These are phyloP conservation scores for Wallacemonas rigidus DNA, from an alignment of 208 protist species.

Conservation along the genomic window DNA sequence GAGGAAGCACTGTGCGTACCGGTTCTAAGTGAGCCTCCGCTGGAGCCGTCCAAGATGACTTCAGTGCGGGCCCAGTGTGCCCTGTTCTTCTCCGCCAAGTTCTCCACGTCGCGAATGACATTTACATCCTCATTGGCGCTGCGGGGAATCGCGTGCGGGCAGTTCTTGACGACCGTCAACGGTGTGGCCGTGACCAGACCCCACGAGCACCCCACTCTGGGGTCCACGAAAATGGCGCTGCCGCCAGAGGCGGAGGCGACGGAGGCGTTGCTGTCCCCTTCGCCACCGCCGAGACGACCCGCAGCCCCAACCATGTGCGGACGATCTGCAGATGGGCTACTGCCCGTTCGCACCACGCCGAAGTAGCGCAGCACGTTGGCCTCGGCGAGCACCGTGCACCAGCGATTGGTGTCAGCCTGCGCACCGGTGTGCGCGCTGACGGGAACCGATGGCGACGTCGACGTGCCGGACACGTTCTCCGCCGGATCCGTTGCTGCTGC, in stretches of 20 bases:
- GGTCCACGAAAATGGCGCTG: neutral
- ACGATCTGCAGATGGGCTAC: neutral
- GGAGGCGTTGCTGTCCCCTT: neutral
- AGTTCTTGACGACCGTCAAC: neutral
- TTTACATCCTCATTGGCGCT: neutral
- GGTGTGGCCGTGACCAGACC: slow-evolving; percentile 6
- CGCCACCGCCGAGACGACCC: neutral
- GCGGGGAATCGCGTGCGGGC: neutral
- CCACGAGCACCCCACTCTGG: neutral
- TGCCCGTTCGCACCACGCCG: neutral
- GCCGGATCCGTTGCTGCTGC: neutral
- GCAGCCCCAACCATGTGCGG: too few relatives aligned
- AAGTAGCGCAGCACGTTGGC: slow-evolving; percentile 16
- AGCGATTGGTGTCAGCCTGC: neutral
- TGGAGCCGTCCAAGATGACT: neutral
- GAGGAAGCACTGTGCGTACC: neutral
- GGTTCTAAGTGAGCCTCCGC: neutral
- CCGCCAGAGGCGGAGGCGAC: neutral
- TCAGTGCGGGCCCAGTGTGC: neutral
- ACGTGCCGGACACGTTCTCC: neutral
- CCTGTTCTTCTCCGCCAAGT: slow-evolving; percentile 6
- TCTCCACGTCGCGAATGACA: neutral
- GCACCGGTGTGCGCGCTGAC: neutral
- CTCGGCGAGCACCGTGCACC: slow-evolving; percentile 10
- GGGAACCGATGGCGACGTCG: neutral